phyloP scores from a whole-genome alignment of 164 flowering plant species.

The Sedum album region DNA sequence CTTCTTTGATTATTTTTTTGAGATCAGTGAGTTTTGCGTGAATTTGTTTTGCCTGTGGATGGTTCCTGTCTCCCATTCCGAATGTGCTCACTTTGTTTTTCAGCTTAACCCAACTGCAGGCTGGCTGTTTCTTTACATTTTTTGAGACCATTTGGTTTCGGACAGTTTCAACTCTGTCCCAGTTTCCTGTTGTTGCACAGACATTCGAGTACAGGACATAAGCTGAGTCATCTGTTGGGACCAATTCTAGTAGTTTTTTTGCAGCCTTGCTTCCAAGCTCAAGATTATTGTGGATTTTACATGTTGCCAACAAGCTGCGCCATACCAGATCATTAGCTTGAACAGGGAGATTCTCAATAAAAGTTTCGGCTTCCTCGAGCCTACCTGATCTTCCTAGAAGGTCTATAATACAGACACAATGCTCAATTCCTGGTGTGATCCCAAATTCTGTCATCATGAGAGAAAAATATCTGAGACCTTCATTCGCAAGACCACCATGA shows the following conservation, averaged over 20 bases:
- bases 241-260: conserved; percentile 38
- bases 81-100: conserved; percentile 45
- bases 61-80: conserved; percentile 62
- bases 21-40: conserved; percentile 48
- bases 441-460: conserved; percentile 50
- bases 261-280: conserved; percentile 63
- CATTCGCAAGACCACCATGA: conserved; percentile 77
- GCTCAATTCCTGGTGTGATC: conserved; percentile 51
- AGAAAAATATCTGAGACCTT: conserved; percentile 53
- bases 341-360: conserved; percentile 52
- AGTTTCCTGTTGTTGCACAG: conserved; percentile 55
- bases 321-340: conserved; percentile 59
- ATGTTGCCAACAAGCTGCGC: conserved; percentile 72
- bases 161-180: conserved; percentile 60
- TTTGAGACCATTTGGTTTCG: conserved; percentile 46
- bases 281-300: conserved; percentile 57
- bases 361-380: conserved; percentile 60
- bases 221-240: conserved; percentile 76
- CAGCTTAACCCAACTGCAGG: conserved; percentile 78
- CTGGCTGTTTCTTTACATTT: conserved; percentile 58
- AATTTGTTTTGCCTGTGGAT: conserved; percentile 38
- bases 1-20: conserved; percentile 44
- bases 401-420: conserved; percentile 72
- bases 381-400: conserved; percentile 84
- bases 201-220: conserved; percentile 72